These are phyloP conservation scores for Mrakiaceae sp. DNA, from an alignment of 1,284 basidiomycete genomes.

Conservation along the genomic window DNA sequence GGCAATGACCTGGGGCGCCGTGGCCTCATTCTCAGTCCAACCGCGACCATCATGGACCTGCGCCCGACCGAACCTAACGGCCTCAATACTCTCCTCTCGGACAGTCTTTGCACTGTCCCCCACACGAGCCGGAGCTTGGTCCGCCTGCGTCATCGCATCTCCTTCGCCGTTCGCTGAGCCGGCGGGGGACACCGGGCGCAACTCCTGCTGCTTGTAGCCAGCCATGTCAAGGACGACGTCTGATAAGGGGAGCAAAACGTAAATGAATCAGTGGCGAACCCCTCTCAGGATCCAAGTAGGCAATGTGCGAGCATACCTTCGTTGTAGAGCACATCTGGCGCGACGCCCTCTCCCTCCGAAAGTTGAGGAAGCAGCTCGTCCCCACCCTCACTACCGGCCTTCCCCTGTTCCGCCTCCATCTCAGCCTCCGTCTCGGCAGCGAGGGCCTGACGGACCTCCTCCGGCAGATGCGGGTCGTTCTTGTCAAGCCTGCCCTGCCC, in stretches of 20 bases:
- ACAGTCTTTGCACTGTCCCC: too few relatives aligned
- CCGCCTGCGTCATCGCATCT: too few relatives aligned
- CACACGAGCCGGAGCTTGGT: too few relatives aligned
- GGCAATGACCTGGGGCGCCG: slow-evolving; percentile 16
- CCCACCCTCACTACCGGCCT: slow-evolving; percentile 20
- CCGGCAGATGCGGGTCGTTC: not conserved
- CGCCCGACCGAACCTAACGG: not conserved
- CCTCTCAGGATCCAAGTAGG: too few relatives aligned
- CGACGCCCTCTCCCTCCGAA: slow-evolving; percentile 40
- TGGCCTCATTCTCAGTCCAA: not conserved
- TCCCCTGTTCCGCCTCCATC: slow-evolving; percentile 6
- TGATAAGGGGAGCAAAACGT: slow-evolving; percentile 7
- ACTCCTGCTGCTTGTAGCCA: slow-evolving; percentile 33
- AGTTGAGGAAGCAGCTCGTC: slow-evolving; percentile 46
- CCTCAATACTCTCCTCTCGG: slow-evolving; percentile 2
- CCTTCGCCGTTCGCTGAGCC: too few relatives aligned
- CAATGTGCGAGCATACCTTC: slow-evolving; percentile 26
- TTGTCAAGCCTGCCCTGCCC: not conserved
- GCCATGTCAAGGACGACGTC: slow-evolving; percentile 43
- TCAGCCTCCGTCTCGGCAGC: not conserved
- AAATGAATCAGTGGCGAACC: not conserved
- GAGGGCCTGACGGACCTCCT: not conserved
- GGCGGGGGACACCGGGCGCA: too few relatives aligned
- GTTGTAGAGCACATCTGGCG: slow-evolving; percentile 56
- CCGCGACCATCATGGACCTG: not conserved